A percentile compares a stretch with the other conserved stretches of the same genome.
Conservation (phyloP, 805 yeast species). For the Scheffersomyces ergatensis region DNA sequence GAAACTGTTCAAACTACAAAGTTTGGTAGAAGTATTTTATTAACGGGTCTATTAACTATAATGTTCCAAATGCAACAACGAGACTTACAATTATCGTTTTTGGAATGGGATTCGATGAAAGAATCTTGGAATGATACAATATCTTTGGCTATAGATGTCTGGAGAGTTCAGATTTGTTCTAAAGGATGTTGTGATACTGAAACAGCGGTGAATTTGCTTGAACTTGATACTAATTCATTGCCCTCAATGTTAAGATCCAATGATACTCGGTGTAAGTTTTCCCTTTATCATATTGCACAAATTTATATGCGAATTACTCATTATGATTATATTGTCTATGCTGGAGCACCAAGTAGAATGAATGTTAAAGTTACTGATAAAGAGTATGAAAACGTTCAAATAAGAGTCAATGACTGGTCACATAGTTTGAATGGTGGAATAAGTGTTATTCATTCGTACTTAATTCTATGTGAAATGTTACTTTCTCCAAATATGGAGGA, state of each 20-base stretch:
- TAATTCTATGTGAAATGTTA: slow-evolving; percentile 61
- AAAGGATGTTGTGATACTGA: slow-evolving; percentile 16
- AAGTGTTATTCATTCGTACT: slow-evolving; percentile 59
- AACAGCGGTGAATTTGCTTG: slow-evolving; percentile 10
- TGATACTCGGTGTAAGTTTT: slow-evolving; percentile 23
- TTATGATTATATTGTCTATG: slow-evolving; percentile 26
- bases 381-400: slow-evolving; percentile 48
- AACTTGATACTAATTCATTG: slow-evolving; percentile 6
- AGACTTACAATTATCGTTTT: slow-evolving; percentile 21
- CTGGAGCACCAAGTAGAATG: slow-evolving; percentile 31
- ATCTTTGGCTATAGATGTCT: slow-evolving; percentile 26
- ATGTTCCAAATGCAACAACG: slow-evolving; percentile 26
- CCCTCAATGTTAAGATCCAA: slow-evolving; percentile 17
- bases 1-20: slow-evolving; percentile 16
- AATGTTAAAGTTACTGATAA: slow-evolving; percentile 56
- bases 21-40: slow-evolving; percentile 20
- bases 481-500: slow-evolving; percentile 52
- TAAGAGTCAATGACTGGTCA: slow-evolving; percentile 54
- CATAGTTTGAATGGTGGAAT: slow-evolving; percentile 45
- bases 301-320: slow-evolving; percentile 25
- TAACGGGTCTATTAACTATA: slow-evolving; percentile 20
- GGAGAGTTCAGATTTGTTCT: slow-evolving; percentile 22
- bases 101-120: slow-evolving; percentile 21
- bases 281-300: slow-evolving; percentile 26
- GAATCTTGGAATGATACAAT: slow-evolving; percentile 26